Evolutionary conservation across 306 rosid genomes (phyloP).

Genomic region (Casuarina equisetifolia): DNA sequence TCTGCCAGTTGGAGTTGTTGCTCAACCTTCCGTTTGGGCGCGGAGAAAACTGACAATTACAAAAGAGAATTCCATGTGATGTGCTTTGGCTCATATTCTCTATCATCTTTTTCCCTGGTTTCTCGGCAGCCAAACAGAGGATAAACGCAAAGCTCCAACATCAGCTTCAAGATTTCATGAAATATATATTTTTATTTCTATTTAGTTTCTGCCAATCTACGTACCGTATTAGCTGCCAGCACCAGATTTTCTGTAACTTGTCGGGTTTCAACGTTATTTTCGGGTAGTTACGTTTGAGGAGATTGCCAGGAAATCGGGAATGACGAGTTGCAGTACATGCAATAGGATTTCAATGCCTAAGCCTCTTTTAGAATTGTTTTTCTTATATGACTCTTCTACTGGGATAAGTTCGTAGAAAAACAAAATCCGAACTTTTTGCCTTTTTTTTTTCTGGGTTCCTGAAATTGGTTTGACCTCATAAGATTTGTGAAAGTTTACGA

Average conservation of each 20-base stretch:
- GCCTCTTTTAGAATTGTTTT: background rate
- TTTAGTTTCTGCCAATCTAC: no score
- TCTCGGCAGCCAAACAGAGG: conserved; percentile 31
- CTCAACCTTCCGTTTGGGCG: conserved; percentile 4
- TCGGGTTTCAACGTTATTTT: background rate
- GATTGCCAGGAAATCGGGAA: background rate
- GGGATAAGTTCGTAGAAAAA: background rate
- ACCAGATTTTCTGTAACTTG: background rate
- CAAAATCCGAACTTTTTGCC: background rate
- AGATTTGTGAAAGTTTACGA: background rate
- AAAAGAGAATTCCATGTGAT: background rate
- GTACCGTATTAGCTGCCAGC: background rate
- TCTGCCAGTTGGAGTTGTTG: background rate
- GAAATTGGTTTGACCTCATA: background rate
- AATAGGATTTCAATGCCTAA: background rate
- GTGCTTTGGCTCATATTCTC: background rate
- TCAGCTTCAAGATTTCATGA: background rate
- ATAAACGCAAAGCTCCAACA: background rate
- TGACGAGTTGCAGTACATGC: background rate
- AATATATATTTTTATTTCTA: no score
- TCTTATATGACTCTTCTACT: background rate
- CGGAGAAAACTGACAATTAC: conserved; percentile 6
- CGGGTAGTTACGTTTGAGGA: background rate
- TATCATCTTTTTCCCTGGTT: conserved; percentile 1
- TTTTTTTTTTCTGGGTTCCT: background rate